A percentile compares a stretch with the other conserved stretches of the same genome.
Conservation (phyloP, 1,284 basidiomycete species). For the Ustilago curta region DNA sequence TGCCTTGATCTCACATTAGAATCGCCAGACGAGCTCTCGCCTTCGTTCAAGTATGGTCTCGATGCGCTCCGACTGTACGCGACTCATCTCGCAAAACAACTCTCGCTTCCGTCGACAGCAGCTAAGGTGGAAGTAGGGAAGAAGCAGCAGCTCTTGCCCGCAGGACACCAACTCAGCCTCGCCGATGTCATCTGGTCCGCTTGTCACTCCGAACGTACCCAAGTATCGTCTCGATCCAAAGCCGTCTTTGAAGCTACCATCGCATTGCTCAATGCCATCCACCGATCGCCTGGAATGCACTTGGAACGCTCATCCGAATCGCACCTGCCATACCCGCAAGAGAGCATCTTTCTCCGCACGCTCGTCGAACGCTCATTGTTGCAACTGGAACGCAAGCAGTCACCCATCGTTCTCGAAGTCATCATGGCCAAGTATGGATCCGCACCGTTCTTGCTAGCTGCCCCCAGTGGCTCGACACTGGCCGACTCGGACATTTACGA, state of each 20-base stretch:
- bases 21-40: conserved; percentile 34
- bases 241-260: conserved; percentile 39
- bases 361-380: conserved; percentile 32
- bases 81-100: conserved; percentile 16
- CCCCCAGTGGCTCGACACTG: conserved; percentile 11
- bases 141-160: conserved; percentile 24
- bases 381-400: conserved; percentile 49
- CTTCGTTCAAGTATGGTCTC: conserved; percentile 49
- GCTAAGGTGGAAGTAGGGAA: conserved; percentile 5
- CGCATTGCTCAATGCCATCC: conserved; percentile 22
- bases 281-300: not conserved
- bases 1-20: conserved; percentile 36
- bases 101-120: conserved; percentile 10
- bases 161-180: conserved; percentile 37
- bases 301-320: not conserved
- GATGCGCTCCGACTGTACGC: conserved; percentile 49
- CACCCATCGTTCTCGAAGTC: conserved; percentile 44
- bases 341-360: conserved; percentile 31
- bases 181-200: conserved; percentile 51
- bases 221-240: conserved; percentile 39
- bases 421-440: conserved; percentile 45
- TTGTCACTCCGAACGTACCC: conserved; percentile 41
- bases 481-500: conserved; percentile 36
- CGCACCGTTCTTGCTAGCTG: conserved; percentile 27
- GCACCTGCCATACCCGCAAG: conserved; percentile 16